phyloP scores from a whole-genome alignment of 192 early-diverging fungal species.

The Umbelopsis sp. region DNA sequence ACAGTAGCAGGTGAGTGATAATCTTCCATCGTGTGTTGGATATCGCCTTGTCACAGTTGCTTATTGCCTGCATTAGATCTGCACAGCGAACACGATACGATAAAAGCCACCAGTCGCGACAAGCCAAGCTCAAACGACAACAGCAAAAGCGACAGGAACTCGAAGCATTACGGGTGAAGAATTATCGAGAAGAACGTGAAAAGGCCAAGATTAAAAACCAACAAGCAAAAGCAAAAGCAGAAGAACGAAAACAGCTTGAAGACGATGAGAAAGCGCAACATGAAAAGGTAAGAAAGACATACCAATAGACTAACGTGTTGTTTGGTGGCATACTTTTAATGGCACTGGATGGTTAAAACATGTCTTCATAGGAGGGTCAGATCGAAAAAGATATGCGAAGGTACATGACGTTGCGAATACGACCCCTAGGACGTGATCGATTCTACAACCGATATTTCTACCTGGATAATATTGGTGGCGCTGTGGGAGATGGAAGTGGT shows the following conservation, averaged over 20 bases:
- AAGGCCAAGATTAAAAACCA: constrained; percentile 36
- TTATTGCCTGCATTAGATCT: not conserved
- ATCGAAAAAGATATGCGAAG: constrained; percentile 72
- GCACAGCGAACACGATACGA: constrained; percentile 15
- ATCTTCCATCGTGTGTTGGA: not conserved
- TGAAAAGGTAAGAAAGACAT: constrained; percentile 26
- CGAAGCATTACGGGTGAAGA: constrained; percentile 39
- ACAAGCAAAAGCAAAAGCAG: constrained; percentile 39
- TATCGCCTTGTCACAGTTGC: too few relatives aligned
- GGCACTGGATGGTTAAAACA: not conserved
- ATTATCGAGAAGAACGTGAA: constrained; percentile 41
- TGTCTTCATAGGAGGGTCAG: constrained; percentile 53
- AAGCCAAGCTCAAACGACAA: constrained; percentile 45
- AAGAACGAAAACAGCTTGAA: constrained; percentile 51
- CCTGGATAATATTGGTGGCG: constrained; percentile 76
- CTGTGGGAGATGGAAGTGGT: constrained; percentile 53
- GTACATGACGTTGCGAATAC: constrained; percentile 63
- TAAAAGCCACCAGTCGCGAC: constrained; percentile 40
- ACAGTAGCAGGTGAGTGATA: not conserved
- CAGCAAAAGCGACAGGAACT: constrained; percentile 49
- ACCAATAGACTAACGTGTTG: not conserved
- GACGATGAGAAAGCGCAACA: constrained; percentile 55
- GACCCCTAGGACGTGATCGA: constrained; percentile 79
- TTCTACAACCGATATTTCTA: constrained; percentile 88
- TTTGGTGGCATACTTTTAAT: not conserved